Conservation (phyloP, 2,329 filamentous ascomycete species). For the Thermoascus crustaceus region DNA sequence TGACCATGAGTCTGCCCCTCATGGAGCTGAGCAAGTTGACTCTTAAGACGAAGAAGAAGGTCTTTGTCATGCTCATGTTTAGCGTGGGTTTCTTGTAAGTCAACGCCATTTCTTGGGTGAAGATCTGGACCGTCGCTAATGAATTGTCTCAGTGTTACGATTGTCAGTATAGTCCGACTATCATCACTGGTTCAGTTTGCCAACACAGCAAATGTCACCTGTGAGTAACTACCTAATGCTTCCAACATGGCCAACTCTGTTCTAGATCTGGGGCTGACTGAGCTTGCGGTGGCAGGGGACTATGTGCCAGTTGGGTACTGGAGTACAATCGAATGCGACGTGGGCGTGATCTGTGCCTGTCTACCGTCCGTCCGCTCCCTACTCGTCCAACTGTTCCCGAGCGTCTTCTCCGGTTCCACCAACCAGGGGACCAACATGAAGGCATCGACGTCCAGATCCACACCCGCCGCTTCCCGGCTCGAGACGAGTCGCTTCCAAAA, state of each 20-base stretch:
- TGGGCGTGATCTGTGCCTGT: constrained; percentile 24
- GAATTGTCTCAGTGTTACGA: constrained; percentile 27
- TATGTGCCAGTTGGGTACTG: constrained; percentile 24
- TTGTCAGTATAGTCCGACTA: constrained; percentile 38
- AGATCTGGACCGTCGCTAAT: constrained; percentile 1
- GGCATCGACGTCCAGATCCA: constrained; percentile 9
- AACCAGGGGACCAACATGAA: constrained; percentile 10
- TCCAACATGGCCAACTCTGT: too few relatives aligned
- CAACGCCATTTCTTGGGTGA: background rate
- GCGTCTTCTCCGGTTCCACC: constrained; percentile 26
- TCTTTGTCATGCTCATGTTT: constrained; percentile 29
- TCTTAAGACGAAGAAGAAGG: constrained; percentile 22
- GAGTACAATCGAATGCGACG: constrained; percentile 23
- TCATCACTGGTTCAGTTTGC: constrained; percentile 36
- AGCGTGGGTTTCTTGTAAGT: constrained; percentile 30
- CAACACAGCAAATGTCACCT: constrained; percentile 33
- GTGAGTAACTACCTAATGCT: constrained; percentile 13
- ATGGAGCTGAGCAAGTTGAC: constrained; percentile 18
- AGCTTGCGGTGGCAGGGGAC: constrained; percentile 20
- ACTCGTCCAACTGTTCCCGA: constrained; percentile 29
- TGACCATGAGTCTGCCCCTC: constrained; percentile 22
- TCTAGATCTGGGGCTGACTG: background rate
- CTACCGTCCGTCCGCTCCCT: constrained; percentile 29
- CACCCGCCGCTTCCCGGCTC: constrained; percentile 8
- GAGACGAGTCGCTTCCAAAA: constrained; percentile 8